A percentile compares a stretch with the other conserved stretches of the same genome.
Conservation (phyloP, 1,284 basidiomycete genomes). For the Fistulinella cinereoalba region DNA sequence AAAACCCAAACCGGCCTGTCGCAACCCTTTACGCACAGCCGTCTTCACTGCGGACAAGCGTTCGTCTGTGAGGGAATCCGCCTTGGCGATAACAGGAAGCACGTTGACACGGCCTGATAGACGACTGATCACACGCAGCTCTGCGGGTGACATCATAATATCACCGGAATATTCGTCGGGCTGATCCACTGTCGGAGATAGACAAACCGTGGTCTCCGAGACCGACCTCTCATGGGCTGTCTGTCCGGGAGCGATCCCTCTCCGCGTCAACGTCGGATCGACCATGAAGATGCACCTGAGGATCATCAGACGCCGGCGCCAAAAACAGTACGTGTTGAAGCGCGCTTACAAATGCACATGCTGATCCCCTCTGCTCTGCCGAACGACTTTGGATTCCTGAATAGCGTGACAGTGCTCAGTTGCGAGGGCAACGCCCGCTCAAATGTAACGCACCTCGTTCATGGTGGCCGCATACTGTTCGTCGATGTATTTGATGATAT, state of each 20-base stretch:
- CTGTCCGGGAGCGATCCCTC: slow-evolving; percentile 45
- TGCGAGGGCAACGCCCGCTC: neutral
- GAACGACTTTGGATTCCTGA: slow-evolving; percentile 80
- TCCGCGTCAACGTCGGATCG: slow-evolving; percentile 61
- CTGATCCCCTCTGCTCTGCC: slow-evolving; percentile 80
- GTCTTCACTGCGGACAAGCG: slow-evolving; percentile 63
- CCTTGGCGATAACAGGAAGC: slow-evolving; percentile 70
- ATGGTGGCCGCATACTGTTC: slow-evolving; percentile 77
- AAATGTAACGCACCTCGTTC: slow-evolving; percentile 55
- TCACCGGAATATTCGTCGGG: slow-evolving; percentile 47
- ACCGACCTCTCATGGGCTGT: slow-evolving; percentile 51
- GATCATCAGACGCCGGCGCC: slow-evolving; percentile 18
- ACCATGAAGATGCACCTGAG: slow-evolving; percentile 77
- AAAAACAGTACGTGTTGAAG: slow-evolving; percentile 1
- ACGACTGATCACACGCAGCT: slow-evolving; percentile 71
- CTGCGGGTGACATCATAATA: slow-evolving; percentile 68
- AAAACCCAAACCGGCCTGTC: slow-evolving; percentile 63
- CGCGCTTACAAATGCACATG: slow-evolving; percentile 74
- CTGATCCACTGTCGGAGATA: slow-evolving; percentile 38
- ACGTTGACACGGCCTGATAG: slow-evolving; percentile 70
- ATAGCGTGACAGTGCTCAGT: neutral
- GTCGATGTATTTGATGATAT: slow-evolving; percentile 71
- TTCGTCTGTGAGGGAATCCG: slow-evolving; percentile 76
- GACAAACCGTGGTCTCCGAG: slow-evolving; percentile 58
- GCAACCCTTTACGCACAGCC: slow-evolving; percentile 62